phyloP scores from a whole-genome alignment of 2,329 filamentous ascomycete species.

The Colletotrichum phormii region DNA sequence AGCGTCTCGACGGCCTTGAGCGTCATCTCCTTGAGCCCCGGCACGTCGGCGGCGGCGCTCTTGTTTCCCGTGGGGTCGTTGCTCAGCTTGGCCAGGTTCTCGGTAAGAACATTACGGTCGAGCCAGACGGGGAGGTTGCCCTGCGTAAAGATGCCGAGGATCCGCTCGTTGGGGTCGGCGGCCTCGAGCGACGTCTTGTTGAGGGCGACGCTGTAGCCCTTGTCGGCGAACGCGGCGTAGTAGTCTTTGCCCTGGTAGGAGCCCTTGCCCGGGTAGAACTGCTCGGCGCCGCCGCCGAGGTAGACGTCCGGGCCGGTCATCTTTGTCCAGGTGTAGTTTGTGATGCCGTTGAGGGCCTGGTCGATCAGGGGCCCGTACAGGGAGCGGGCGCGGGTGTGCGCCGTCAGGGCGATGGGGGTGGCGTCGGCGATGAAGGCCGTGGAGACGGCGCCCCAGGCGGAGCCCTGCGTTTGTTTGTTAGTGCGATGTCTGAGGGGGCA shows the following conservation, averaged over 20 bases:
- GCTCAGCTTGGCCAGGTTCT: conserved; percentile 73
- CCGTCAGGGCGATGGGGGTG: conserved; percentile 80
- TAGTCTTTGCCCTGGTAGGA: conserved; percentile 81
- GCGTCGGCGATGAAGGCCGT: conserved; percentile 88
- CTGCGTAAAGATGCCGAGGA: conserved; percentile 82
- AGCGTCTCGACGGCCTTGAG: conserved; percentile 87
- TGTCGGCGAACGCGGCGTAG: conserved; percentile 80
- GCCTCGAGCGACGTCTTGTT: conserved; percentile 79
- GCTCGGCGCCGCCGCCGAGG: conserved; percentile 85
- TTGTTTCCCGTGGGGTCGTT: conserved; percentile 77
- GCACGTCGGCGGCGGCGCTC: conserved; percentile 76
- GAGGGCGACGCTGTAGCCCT: conserved; percentile 76
- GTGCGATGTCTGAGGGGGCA: too few species aligned
- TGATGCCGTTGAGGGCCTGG: conserved; percentile 79
- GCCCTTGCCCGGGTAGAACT: conserved; percentile 75
- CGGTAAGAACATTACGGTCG: conserved; percentile 82
- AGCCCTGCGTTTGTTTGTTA: conserved; percentile 52
- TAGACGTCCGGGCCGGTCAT: conserved; percentile 82
- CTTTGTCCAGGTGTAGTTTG: conserved; percentile 85
- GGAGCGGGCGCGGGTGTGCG: conserved; percentile 77
- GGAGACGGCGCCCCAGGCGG: conserved; percentile 74
- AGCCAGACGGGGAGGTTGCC: conserved; percentile 86
- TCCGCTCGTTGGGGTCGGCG: conserved; percentile 68
- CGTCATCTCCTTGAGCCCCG: conserved; percentile 90
- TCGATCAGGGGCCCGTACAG: conserved; percentile 80